Conservation (phyloP, 495 filamentous ascomycete genomes). For the Hypoxylon rickii region DNA sequence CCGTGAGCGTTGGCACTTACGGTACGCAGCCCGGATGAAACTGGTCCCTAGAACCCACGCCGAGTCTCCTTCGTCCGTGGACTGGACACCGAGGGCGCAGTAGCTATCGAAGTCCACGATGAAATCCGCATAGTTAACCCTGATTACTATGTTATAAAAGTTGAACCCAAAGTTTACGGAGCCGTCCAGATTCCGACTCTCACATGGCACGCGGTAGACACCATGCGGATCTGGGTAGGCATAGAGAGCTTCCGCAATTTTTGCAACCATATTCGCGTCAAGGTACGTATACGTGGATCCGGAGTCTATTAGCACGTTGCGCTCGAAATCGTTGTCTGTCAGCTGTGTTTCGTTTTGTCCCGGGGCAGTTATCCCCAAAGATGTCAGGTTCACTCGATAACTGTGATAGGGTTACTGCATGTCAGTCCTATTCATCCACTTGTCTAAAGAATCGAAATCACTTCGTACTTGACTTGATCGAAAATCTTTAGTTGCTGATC, state of each 20-base stretch:
- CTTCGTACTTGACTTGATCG: constrained; percentile 38
- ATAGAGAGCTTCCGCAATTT: constrained; percentile 41
- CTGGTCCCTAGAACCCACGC: constrained; percentile 49
- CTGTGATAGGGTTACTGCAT: constrained; percentile 13
- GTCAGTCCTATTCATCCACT: background rate
- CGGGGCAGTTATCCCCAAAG: constrained; percentile 44
- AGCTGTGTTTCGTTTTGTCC: constrained; percentile 31
- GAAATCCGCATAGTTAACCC: constrained; percentile 51
- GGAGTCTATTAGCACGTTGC: constrained; percentile 47
- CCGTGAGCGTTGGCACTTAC: constrained; percentile 31
- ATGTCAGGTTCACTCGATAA: constrained; percentile 52
- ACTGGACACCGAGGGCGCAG: constrained; percentile 49
- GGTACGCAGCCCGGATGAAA: constrained; percentile 49
- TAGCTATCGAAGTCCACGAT: constrained; percentile 45
- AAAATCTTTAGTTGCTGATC: constrained; percentile 42
- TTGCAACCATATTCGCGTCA: constrained; percentile 41
- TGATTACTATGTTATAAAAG: constrained; percentile 46
- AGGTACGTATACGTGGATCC: constrained; percentile 51
- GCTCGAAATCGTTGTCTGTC: constrained; percentile 42
- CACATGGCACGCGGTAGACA: constrained; percentile 48
- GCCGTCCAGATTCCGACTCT: constrained; percentile 38
- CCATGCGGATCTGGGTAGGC: constrained; percentile 41
- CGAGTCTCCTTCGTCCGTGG: constrained; percentile 36
- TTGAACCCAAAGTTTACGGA: constrained; percentile 53
- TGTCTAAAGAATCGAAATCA: background rate